Percentiles rank a stretch among this genome's conserved stretches.
These are phyloP conservation scores for Kwoniella shandongensis DNA, from an alignment of 768 basidiomycete genomes.

Conservation along the genomic window DNA sequence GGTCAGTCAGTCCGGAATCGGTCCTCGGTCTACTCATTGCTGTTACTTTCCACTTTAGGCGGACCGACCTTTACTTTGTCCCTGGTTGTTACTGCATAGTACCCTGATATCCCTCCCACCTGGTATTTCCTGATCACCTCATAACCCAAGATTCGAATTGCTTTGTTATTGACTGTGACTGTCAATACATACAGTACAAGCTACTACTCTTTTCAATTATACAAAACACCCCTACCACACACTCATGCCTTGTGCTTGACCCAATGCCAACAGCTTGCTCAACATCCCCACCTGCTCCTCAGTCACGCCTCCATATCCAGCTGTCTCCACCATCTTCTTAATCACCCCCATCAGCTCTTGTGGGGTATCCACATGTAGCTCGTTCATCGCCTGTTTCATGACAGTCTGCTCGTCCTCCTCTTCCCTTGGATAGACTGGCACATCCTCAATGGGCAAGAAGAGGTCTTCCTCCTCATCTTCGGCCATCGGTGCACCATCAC, in stretches of 20 bases:
- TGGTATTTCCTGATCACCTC: too few relatives aligned
- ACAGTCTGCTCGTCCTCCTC: slow-evolving; percentile 21
- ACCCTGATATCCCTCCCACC: too few relatives aligned
- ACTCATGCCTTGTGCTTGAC: slow-evolving; percentile 22
- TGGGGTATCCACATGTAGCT: slow-evolving; percentile 29
- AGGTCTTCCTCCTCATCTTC: slow-evolving; percentile 35
- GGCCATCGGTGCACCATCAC: slow-evolving; percentile 2
- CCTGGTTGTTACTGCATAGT: too few relatives aligned
- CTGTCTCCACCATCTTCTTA: slow-evolving; percentile 32
- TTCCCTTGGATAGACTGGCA: slow-evolving; percentile 20
- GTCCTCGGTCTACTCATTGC: too few relatives aligned
- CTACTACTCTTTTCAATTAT: neutral
- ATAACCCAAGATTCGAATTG: too few relatives aligned
- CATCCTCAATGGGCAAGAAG: slow-evolving; percentile 35
- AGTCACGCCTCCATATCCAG: slow-evolving; percentile 26
- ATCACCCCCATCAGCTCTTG: slow-evolving; percentile 27
- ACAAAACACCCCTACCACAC: slow-evolving; percentile 9
- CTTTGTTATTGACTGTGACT: too few relatives aligned
- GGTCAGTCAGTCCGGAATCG: too few relatives aligned
- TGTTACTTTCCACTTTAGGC: too few relatives aligned
- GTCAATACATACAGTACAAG: too few relatives aligned
- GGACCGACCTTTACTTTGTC: too few relatives aligned
- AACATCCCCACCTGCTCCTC: slow-evolving; percentile 28
- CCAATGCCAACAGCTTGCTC: slow-evolving; percentile 19
- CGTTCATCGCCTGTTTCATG: slow-evolving; percentile 29